Evolutionary conservation across 1,284 basidiomycete species (phyloP).

Genomic region (Cutaneotrichosporon sp.): DNA sequence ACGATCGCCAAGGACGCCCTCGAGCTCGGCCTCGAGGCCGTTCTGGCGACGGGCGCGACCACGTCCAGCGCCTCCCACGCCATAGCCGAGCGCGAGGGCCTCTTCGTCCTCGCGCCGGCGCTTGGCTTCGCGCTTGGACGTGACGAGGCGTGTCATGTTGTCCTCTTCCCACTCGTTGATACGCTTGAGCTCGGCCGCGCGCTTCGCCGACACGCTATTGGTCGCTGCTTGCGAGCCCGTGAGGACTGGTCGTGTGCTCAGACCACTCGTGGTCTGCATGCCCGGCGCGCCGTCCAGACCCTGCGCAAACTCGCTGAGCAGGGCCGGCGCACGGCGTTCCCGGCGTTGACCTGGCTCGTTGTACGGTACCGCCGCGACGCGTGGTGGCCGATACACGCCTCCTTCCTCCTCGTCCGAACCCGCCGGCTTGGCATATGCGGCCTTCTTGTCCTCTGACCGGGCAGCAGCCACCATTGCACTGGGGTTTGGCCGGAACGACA

Average conservation of each 20-base stretch:
- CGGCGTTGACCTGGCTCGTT: slow-evolving; percentile 54
- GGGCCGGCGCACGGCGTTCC: slow-evolving; percentile 65
- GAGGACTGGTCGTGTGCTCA: slow-evolving; percentile 49
- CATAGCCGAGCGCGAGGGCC: slow-evolving; percentile 77
- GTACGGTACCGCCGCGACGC: slow-evolving; percentile 88
- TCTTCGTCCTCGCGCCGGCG: slow-evolving; percentile 80
- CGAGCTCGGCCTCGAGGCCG: slow-evolving; percentile 77
- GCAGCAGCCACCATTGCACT: slow-evolving; percentile 34
- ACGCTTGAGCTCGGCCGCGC: slow-evolving; percentile 63
- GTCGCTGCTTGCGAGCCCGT: slow-evolving; percentile 49
- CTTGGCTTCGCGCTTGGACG: slow-evolving; percentile 82
- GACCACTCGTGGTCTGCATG: slow-evolving; percentile 74
- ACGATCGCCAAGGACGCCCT: slow-evolving; percentile 65
- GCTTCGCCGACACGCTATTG: slow-evolving; percentile 41
- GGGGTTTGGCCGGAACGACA: slow-evolving; percentile 87
- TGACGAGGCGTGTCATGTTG: slow-evolving; percentile 85
- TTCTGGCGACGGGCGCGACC: slow-evolving; percentile 60
- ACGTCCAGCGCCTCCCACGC: slow-evolving; percentile 43
- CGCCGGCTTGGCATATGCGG: slow-evolving; percentile 23
- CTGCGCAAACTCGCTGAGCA: slow-evolving; percentile 56
- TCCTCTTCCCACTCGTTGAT: slow-evolving; percentile 93
- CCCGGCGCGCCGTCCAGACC: slow-evolving; percentile 56
- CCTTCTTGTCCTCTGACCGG: slow-evolving; percentile 22
- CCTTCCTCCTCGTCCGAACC: slow-evolving; percentile 34
- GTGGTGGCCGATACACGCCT: slow-evolving; percentile 83